A percentile compares a stretch with the other conserved stretches of the same genome.
Conservation (phyloP, 2,329 filamentous ascomycete species). For the Trichoderma sp. region DNA sequence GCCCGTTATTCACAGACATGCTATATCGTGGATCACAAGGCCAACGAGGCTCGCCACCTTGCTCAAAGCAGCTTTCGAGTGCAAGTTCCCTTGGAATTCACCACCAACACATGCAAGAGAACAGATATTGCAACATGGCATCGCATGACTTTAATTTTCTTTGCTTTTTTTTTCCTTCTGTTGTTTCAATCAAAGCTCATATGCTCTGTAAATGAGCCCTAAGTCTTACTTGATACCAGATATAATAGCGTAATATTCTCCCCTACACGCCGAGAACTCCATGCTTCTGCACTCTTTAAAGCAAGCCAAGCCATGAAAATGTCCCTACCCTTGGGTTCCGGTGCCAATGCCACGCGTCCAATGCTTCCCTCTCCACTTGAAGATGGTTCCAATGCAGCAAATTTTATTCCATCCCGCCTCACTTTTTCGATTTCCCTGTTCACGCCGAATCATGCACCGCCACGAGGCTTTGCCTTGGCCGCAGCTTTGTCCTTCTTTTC, state of each 20-base stretch:
- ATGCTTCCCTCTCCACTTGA: not conserved
- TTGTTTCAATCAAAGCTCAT: not conserved
- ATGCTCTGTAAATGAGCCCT: not conserved
- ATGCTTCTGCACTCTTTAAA: not conserved
- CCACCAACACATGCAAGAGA: not conserved
- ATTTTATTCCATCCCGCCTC: not conserved
- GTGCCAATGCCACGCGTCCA: not conserved
- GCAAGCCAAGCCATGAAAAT: constrained; percentile 15
- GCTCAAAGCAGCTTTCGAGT: not conserved
- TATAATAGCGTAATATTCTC: not conserved
- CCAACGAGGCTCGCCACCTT: not conserved
- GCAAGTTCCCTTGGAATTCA: not conserved
- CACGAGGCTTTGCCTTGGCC: constrained; percentile 80
- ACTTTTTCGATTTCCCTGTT: not conserved
- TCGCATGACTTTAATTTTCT: not conserved
- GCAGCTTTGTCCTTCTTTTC: constrained; percentile 95
- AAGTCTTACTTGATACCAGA: not conserved
- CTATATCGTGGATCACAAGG: not conserved
- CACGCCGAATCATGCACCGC: constrained; percentile 28
- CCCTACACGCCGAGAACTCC: constrained; percentile 18
- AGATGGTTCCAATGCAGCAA: not conserved
- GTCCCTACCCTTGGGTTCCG: not conserved
- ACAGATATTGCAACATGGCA: not conserved
- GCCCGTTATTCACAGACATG: not conserved
- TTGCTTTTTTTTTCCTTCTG: not conserved